Percentiles rank a stretch among this genome's conserved stretches.
phyloP scores from a whole-genome alignment of 805 yeast genomes.

The Metschnikowia colocasiae region DNA sequence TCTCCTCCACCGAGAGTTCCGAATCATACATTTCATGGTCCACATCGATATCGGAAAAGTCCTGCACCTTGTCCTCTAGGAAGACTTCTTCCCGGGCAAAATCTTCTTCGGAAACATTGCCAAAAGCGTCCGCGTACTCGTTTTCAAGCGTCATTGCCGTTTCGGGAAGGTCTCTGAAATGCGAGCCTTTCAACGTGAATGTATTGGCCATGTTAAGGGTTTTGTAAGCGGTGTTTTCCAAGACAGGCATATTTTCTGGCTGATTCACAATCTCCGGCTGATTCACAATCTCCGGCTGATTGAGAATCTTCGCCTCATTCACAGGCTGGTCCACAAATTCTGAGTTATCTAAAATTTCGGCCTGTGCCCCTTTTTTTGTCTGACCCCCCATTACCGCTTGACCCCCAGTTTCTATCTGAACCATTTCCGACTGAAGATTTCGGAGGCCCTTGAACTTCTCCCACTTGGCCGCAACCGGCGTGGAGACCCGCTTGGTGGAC shows the following conservation, averaged over 20 bases:
- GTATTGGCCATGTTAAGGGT: constrained; percentile 5
- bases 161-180: constrained; percentile 11
- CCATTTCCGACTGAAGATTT: not conserved
- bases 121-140: constrained; percentile 15
- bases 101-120: constrained; percentile 14
- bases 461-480: not conserved
- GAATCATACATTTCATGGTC: constrained; percentile 13
- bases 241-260: not conserved
- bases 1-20: constrained; percentile 10
- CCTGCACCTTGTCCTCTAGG: constrained; percentile 5
- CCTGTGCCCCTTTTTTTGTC: too few relatives aligned
- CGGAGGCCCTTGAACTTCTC: not conserved
- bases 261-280: not conserved
- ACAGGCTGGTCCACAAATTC: too few relatives aligned
- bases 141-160: constrained; percentile 4
- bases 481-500: not conserved
- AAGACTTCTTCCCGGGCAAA: not conserved
- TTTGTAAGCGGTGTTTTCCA: constrained; percentile 21
- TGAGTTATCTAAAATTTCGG: too few relatives aligned
- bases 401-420: too few relatives aligned
- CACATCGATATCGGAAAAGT: not conserved
- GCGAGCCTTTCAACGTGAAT: constrained; percentile 10
- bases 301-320: too few relatives aligned
- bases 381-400: too few relatives aligned
- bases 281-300: not conserved